phyloP scores from a whole-genome alignment of 2,329 filamentous ascomycete genomes.

The Fusarium sp. region DNA sequence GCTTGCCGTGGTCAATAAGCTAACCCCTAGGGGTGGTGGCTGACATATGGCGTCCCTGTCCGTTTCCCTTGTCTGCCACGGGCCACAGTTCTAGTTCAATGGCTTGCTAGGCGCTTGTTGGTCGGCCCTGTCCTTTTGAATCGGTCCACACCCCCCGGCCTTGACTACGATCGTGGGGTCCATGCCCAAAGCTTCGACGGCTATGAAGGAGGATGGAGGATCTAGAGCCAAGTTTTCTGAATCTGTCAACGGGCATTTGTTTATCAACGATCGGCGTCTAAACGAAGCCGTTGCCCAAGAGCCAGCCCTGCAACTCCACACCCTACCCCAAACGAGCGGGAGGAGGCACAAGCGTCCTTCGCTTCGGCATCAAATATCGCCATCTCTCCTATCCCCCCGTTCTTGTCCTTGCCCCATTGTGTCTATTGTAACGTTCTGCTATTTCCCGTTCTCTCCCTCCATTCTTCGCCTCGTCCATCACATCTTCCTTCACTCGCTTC shows the following conservation, averaged over 20 bases:
- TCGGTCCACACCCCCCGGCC: constrained; percentile 35
- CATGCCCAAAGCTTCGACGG: constrained; percentile 33
- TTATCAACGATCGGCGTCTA: constrained; percentile 38
- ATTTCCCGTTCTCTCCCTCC: constrained; percentile 28
- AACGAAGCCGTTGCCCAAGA: constrained; percentile 35
- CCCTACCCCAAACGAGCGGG: constrained; percentile 39
- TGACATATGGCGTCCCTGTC: constrained; percentile 26
- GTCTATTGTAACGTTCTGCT: constrained; percentile 43
- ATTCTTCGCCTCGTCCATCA: constrained; percentile 29
- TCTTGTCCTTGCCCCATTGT: constrained; percentile 43
- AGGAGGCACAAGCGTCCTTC: constrained; percentile 40
- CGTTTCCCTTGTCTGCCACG: constrained; percentile 31
- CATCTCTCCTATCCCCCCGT: constrained; percentile 34
- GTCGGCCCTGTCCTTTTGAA: constrained; percentile 12
- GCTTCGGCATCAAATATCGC: constrained; percentile 43
- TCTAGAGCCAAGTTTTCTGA: constrained; percentile 33
- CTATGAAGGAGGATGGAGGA: constrained; percentile 29
- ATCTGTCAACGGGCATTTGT: constrained; percentile 36
- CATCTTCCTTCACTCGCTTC: constrained; percentile 26
- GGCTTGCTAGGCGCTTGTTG: constrained; percentile 28
- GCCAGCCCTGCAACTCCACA: constrained; percentile 31
- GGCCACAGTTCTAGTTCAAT: constrained; percentile 28
- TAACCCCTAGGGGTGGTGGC: constrained; percentile 37
- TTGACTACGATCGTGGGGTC: constrained; percentile 28
- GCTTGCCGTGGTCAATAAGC: constrained; percentile 26